Evolutionary conservation across 768 basidiomycete species (phyloP).

Genomic region (Agaricus blazei): DNA sequence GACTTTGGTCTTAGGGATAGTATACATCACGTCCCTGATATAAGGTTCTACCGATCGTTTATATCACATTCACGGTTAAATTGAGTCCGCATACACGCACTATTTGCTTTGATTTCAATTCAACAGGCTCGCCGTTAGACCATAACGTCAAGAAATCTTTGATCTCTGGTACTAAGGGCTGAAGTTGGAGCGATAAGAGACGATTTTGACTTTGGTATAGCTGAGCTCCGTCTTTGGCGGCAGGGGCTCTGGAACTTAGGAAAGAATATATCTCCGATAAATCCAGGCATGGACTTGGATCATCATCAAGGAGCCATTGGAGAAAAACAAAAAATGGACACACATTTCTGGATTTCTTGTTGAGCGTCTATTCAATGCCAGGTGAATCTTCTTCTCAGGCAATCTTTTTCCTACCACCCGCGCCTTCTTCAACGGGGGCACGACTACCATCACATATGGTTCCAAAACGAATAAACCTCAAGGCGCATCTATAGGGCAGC

Average conservation of each 20-base stretch:
- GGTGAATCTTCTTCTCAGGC: slow-evolving; percentile 85
- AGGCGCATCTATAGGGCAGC: slow-evolving; percentile 77
- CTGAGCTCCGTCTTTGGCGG: slow-evolving; percentile 65
- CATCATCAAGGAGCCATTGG: not conserved
- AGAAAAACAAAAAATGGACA: slow-evolving; percentile 20
- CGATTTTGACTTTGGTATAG: slow-evolving; percentile 89
- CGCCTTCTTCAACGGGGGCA: slow-evolving; percentile 35
- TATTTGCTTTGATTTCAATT: slow-evolving; percentile 61
- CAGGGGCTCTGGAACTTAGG: slow-evolving; percentile 55
- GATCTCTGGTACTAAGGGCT: slow-evolving; percentile 99
- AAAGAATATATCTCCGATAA: slow-evolving; percentile 84
- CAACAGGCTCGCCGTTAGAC: slow-evolving; percentile 49
- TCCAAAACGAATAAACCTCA: slow-evolving; percentile 99
- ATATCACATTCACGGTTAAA: not conserved
- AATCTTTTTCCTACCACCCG: slow-evolving; percentile 64
- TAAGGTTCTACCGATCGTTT: slow-evolving; percentile 68
- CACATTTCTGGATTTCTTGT: slow-evolving; percentile 89
- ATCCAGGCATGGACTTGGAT: slow-evolving; percentile 87
- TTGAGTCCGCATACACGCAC: slow-evolving; percentile 30
- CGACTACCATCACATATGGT: slow-evolving; percentile 91
- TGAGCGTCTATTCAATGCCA: slow-evolving; percentile 89
- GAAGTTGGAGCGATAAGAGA: slow-evolving; percentile 93
- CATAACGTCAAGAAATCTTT: slow-evolving; percentile 69
- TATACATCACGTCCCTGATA: slow-evolving; percentile 91
- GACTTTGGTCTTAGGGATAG: slow-evolving; percentile 93